Base-by-base conservation (phyloP, 2,329 filamentous ascomycete species). In the Neofusicoccum kwambonambiense region DNA sequence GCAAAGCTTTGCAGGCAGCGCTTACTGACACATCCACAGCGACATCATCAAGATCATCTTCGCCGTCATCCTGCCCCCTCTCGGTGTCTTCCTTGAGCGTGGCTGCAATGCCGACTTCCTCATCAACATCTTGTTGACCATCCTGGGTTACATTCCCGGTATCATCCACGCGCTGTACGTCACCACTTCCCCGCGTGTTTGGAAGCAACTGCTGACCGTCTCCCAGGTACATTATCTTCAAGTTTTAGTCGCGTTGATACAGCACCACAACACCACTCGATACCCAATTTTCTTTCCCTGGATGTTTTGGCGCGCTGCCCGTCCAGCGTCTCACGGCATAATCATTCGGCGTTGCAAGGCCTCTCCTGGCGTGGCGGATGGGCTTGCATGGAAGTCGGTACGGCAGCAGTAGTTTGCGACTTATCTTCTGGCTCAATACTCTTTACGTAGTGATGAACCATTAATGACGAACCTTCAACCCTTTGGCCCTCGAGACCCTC, bases 41-140 rank as follows among this genome's bases (percentile, higher is more conserved):
- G 89, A 91, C 77, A 87, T 91, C 81, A 88, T 88, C 87, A 91
- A 91, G 83, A 90, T 91, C 84, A 86, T 96, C 81, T 86, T 96
- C 82, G 93, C 93, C 84, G 84, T 97, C 84, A 83, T 97, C 82
- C 87, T 97, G 70, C 93, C 93, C 65, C 93, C 93, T 77, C 82
- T 97, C 64, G 93, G 93, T 83, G 93, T 97, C 78, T 95, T 96
- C 86, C 90, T 97, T 71, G 93, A 97, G 89, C 88, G 90, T 72
- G 93, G 93, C 74, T 96, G 93, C 82, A 89, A 89, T 76, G 87
- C 89, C 70, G 91, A 96, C 77, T 84, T 97, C 75, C 84, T 94
- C 80, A 96, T 97, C 87, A 96, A 96, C 89, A 91, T 96, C 80
- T 85, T 93, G 75, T 83, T 96, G 81, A 96, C 92, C 72, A 70